These are phyloP conservation scores for Seiridium cupressi DNA, from an alignment of 2,329 filamentous ascomycete species.

Conservation along the genomic window DNA sequence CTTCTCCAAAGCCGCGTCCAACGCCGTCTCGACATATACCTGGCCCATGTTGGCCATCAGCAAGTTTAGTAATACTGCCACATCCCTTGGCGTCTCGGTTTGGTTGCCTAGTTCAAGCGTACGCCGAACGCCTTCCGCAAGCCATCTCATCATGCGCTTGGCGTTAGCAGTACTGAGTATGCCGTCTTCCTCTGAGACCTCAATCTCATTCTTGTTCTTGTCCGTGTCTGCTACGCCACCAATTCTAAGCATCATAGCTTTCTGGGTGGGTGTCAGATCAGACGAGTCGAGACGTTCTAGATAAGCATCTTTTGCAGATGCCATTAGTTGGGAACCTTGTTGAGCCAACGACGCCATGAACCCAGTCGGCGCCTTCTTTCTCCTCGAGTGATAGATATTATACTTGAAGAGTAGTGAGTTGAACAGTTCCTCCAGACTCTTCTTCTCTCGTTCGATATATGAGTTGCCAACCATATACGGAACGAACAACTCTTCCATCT, in stretches of 20 bases:
- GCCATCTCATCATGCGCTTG: conserved; percentile 98
- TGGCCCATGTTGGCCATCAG: conserved; percentile 86
- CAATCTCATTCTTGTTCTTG: conserved; percentile 79
- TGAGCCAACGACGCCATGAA: conserved; percentile 93
- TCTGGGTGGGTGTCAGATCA: conserved; percentile 84
- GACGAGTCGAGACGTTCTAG: conserved; percentile 85
- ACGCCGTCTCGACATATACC: conserved; percentile 67
- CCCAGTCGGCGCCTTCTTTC: conserved; percentile 84
- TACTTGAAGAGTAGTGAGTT: conserved; percentile 95
- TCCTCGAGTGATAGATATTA: conserved; percentile 85
- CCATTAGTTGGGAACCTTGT: conserved; percentile 82
- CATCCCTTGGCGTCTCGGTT: conserved; percentile 90
- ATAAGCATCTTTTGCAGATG: conserved; percentile 87
- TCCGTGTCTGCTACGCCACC: conserved; percentile 78
- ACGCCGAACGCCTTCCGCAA: conserved; percentile 90
- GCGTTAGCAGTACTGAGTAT: conserved; percentile 78
- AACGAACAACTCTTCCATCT: conserved; percentile 75
- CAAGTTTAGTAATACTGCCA: conserved; percentile 78
- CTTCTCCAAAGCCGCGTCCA: conserved; percentile 70
- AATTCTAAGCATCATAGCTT: conserved; percentile 84
- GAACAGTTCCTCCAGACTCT: conserved; percentile 75
- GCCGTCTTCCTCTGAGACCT: conserved; percentile 88
- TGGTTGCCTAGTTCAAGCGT: conserved; percentile 86
- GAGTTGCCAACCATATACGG: conserved; percentile 68
- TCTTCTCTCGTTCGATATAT: conserved; percentile 68